These are phyloP conservation scores for Puya raimondii DNA, from an alignment of 176 grass and related monocot species.

Conservation along the genomic window DNA sequence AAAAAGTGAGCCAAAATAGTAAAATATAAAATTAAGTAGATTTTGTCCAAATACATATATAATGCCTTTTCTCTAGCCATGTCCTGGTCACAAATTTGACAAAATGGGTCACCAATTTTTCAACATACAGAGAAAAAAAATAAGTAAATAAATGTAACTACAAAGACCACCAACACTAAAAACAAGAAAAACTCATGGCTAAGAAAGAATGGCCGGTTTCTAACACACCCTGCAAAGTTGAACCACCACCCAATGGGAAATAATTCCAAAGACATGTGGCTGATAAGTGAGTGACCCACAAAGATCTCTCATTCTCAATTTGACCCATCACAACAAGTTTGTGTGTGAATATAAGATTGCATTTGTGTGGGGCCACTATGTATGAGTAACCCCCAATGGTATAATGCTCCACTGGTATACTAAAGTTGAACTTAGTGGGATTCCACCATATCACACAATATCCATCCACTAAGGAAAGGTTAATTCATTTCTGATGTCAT, in stretches of 20 bases:
- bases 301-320: conserved; percentile 4
- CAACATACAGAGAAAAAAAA: neutral
- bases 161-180: neutral
- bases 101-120: neutral
- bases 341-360: too few relatives aligned
- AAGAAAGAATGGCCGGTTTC: conserved; percentile 17
- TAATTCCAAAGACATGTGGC: conserved; percentile 4
- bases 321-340: neutral
- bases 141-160: neutral
- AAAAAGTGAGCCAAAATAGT: too few relatives aligned
- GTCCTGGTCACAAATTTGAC: neutral
- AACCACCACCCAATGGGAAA: conserved; percentile 5
- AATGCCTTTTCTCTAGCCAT: neutral
- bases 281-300: neutral
- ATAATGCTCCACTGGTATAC: neutral
- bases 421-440: conserved; percentile 14
- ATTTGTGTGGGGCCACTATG: too few relatives aligned
- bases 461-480: neutral
- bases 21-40: neutral
- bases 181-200: conserved; percentile 10
- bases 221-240: conserved; percentile 1
- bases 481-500: conserved; percentile 18
- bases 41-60: neutral
- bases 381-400: too few relatives aligned
- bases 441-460: conserved; percentile 16